Percentiles rank a stretch among this genome's conserved stretches.
Evolutionary conservation across 139 green algal genomes (phyloP).

Genomic region (Diplosphaera chodatii): DNA sequence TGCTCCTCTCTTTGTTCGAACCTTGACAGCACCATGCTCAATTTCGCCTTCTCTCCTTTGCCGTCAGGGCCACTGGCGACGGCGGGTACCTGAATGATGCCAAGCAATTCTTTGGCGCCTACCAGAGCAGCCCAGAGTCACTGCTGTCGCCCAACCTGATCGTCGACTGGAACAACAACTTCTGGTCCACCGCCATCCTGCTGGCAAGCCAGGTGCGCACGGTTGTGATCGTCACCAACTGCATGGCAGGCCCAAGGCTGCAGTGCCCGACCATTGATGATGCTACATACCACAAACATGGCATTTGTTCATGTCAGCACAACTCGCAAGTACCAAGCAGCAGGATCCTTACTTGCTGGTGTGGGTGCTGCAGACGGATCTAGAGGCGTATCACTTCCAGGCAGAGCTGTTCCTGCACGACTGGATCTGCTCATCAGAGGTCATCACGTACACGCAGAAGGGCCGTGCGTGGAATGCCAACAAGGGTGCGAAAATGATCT

Average conservation of each 20-base stretch:
- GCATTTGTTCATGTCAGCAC: too few species aligned
- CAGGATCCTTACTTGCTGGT: too few species aligned
- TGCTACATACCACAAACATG: too few species aligned
- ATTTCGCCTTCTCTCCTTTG: too few species aligned
- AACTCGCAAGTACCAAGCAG: too few species aligned
- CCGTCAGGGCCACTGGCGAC: neutral
- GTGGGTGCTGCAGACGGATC: neutral
- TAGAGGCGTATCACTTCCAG: neutral
- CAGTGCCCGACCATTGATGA: too few species aligned
- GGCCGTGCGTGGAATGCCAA: slow-evolving; percentile 43
- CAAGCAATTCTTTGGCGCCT: neutral
- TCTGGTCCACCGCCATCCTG: slow-evolving; percentile 45
- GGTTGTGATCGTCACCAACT: too few species aligned
- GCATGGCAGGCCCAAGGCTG: too few species aligned
- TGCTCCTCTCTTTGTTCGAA: too few species aligned
- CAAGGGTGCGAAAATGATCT: neutral
- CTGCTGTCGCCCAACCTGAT: slow-evolving; percentile 14
- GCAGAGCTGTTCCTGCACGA: slow-evolving; percentile 22
- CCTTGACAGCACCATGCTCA: too few species aligned
- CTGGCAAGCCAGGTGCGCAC: slow-evolving; percentile 49
- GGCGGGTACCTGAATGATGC: neutral
- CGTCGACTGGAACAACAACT: slow-evolving; percentile 55
- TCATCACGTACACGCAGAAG: slow-evolving; percentile 35
- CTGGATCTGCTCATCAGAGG: slow-evolving; percentile 36
- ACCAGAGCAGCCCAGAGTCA: slow-evolving; percentile 17